These are phyloP conservation scores for Gomphus bonarii DNA, from an alignment of 1,284 basidiomycete species.

Conservation along the genomic window DNA sequence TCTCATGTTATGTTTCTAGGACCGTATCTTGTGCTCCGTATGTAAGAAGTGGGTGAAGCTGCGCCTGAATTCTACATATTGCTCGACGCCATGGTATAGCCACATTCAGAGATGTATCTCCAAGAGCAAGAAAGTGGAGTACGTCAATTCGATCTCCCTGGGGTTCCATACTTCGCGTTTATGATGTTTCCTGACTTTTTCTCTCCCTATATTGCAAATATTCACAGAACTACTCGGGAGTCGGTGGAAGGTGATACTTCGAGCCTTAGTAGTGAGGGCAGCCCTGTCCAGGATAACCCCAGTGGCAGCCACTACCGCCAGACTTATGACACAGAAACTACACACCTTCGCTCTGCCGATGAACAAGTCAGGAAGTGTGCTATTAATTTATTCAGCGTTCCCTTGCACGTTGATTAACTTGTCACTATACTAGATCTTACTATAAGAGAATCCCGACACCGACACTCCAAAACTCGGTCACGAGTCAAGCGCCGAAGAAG, in stretches of 20 bases:
- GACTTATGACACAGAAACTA: not conserved
- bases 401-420: not conserved
- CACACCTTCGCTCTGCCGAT: not conserved
- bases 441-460: not conserved
- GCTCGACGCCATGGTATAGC: constrained; percentile 77
- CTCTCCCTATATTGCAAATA: not conserved
- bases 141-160: not conserved
- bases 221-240: not conserved
- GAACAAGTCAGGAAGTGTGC: not conserved
- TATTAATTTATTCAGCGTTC: not conserved
- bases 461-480: not conserved
- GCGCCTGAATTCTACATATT: constrained; percentile 71
- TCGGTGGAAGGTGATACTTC: not conserved
- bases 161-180: not conserved
- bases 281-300: not conserved
- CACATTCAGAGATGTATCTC: constrained; percentile 66
- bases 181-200: not conserved
- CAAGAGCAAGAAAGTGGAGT: constrained; percentile 48
- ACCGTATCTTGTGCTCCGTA: constrained; percentile 62
- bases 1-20: not conserved
- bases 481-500: not conserved
- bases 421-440: not conserved
- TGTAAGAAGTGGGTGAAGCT: constrained; percentile 77
- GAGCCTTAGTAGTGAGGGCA: not conserved
- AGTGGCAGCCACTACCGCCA: not conserved